Base-by-base conservation (phyloP, 768 basidiomycete species). In the Lactarius hatsudake region DNA sequence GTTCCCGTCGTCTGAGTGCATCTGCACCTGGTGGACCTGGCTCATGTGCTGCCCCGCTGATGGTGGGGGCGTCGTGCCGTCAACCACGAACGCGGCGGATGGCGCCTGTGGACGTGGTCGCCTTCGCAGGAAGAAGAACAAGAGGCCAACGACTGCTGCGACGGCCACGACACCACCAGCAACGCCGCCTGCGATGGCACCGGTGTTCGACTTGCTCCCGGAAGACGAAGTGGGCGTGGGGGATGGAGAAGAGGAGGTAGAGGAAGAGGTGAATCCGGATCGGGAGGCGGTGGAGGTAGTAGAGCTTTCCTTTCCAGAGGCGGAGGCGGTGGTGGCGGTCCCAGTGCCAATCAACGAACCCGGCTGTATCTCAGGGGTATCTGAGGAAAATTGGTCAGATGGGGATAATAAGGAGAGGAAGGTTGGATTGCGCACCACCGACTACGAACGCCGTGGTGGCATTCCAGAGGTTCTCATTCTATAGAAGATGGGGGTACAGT, bases 141-240 rank as follows among this genome's bases (percentile, higher is more conserved):
- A 12, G 5, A 56, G 1, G 17, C 18, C 28, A 5, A 0, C 54
- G 2, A 43, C 34, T 15, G 54, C 20, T 3, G 59, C 18, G 17
- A 61, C 5, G 3, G 23, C 59, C n/a, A 26, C 54, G 26, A 64
- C 13, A 9, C 62, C 67, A 38, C 67, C 67, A 1, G 40, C 43
- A 13, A 13, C 64, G 10, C 53, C 64, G 9, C 64, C 53, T 6
- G 23, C 59, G n/a, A 65, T 65, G 1, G 53, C 59, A 1, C 13
- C 58, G 17, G 36, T 18, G 38, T 53, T 59, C 8, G 64, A n/a
- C 45, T 18, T 28, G 0, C 17, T 23, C 7, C n/a, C 12, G 1
- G 45, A 6, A 15, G 38, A 40, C 38, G 38, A 17, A 40, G 36
- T 38, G 26, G 54, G 20, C 15, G 28, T 0, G 7, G 36, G 3